A percentile compares a stretch with the other conserved stretches of the same genome.
These are phyloP conservation scores for Monilinia fructicola DNA, from an alignment of 2,329 filamentous ascomycete species.

Conservation along the genomic window DNA sequence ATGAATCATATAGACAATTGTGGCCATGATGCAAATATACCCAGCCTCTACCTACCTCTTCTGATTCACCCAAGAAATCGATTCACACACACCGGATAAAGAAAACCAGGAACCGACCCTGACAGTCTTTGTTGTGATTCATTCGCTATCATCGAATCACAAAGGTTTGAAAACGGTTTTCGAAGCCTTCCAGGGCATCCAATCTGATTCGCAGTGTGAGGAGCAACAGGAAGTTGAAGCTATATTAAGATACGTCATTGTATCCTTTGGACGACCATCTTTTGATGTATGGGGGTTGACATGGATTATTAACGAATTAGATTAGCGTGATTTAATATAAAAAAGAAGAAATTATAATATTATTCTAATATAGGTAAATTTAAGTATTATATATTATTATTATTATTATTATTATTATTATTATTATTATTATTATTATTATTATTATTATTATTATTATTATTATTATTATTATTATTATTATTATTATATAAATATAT, in stretches of 20 bases:
- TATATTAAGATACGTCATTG: slow-evolving; percentile 1
- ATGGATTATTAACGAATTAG: too few species aligned
- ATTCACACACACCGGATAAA: not conserved
- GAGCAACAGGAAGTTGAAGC: not conserved
- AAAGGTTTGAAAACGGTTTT: not conserved
- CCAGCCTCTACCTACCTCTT: not conserved
- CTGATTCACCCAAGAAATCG: slow-evolving; percentile 1
- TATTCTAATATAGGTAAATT: too few species aligned
- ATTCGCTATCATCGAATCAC: not conserved
- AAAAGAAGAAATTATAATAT: too few species aligned
- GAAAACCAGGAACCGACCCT: slow-evolving; percentile 14
- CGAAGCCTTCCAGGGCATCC: not conserved
- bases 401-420: too few species aligned
- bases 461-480: too few species aligned
- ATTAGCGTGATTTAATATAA: too few species aligned
- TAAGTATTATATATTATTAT: too few species aligned
- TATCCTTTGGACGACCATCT: not conserved
- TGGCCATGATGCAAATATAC: slow-evolving; percentile 2
- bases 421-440: too few species aligned
- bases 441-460: too few species aligned
- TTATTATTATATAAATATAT: too few species aligned
- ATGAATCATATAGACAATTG: slow-evolving; percentile 4
- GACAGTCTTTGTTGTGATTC: not conserved
- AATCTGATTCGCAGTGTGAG: not conserved
- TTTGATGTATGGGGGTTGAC: too few species aligned